Conservation (phyloP, 208 protist genomes). For the Herpetomonas tarakana region DNA sequence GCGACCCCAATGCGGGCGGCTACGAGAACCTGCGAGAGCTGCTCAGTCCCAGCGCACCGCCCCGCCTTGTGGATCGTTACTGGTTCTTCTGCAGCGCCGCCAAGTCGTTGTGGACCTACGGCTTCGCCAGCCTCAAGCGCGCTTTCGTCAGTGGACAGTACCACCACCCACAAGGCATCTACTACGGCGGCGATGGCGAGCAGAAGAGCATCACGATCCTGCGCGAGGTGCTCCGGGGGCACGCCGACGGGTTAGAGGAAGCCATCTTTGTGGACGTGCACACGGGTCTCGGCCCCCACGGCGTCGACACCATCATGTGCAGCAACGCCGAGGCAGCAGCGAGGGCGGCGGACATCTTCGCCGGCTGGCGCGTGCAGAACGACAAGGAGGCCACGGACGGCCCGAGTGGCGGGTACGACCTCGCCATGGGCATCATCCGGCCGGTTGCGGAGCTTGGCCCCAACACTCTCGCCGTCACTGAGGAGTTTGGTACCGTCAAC, state of each 20-base stretch:
- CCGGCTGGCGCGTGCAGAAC: slow-evolving; percentile 28
- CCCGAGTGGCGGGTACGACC: slow-evolving; percentile 36
- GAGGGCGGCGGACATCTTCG: slow-evolving; percentile 31
- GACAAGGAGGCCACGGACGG: slow-evolving; percentile 24
- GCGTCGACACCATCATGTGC: slow-evolving; percentile 75
- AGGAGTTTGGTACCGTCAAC: slow-evolving; percentile 81
- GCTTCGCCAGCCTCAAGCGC: slow-evolving; percentile 39
- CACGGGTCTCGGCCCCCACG: slow-evolving; percentile 53
- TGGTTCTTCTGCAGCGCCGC: slow-evolving; percentile 35
- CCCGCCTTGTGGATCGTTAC: slow-evolving; percentile 72
- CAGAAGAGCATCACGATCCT: slow-evolving; percentile 60
- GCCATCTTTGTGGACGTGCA: slow-evolving; percentile 74
- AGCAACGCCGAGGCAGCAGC: slow-evolving; percentile 19
- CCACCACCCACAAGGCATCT: slow-evolving; percentile 64
- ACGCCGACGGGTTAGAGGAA: slow-evolving; percentile 31
- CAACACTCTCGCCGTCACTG: slow-evolving; percentile 42
- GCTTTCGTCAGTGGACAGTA: slow-evolving; percentile 68
- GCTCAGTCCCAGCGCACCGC: slow-evolving; percentile 26
- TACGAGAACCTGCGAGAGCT: slow-evolving; percentile 44
- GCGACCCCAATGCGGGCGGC: slow-evolving; percentile 36
- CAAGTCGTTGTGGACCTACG: slow-evolving; percentile 28
- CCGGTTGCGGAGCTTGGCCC: slow-evolving; percentile 36
- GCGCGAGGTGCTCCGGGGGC: slow-evolving; percentile 37
- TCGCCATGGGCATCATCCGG: slow-evolving; percentile 38
- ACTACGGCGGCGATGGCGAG: slow-evolving; percentile 65